Base-by-base conservation (phyloP, 1,139 yeast species). In the Hansenula lynferdii region DNA sequence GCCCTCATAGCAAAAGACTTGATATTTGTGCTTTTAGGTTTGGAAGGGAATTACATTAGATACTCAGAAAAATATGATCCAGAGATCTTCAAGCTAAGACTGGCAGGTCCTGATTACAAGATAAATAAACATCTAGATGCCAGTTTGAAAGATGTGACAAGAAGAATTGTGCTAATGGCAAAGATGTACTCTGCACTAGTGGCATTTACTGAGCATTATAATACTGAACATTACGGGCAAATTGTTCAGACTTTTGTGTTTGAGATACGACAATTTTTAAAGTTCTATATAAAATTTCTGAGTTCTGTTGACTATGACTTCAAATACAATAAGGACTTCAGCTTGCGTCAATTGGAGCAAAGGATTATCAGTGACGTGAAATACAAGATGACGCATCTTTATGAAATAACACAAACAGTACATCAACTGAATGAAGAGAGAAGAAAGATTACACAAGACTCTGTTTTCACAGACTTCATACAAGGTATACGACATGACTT, bases 21-120 rank as follows among this genome's bases (percentile, higher is more conserved):
- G 12, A 53, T 87, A 17, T 75, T 72, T 49, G 80, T 85, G 2
- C 60, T 92, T 20, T 51, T 80, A 36, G 97, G 97, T 1, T 64
- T 76, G 31, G 96, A 89, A 57, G 97, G 97, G 0, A 69, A 70
- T 26, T 87, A 83, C 50, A 77, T 92, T 21, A 67, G 90, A 33
- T 85, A 75, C 54, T 71, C 81, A 32, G 85, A 77, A 37, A 67
- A 69, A 22, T 85, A 75, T 51, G 76, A 80, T 51, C 76, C 77
- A 4, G 38, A 45, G 0, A 58, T 62, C 16, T 42, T 56, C 5
- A 56, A 55, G 8, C 51, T 60, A 10, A 55, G 73, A 33, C 62
- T 83, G 5, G 58, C 57, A 15, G 95, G 95, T 0, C 94, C 95
- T 1, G 92, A 84, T 42, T 89, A 72, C 60, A 73, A 77, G 47